A percentile compares a stretch with the other conserved stretches of the same genome.
Evolutionary conservation across 2,329 filamentous ascomycete genomes (phyloP).

Genomic region (Balansia obtecta): DNA sequence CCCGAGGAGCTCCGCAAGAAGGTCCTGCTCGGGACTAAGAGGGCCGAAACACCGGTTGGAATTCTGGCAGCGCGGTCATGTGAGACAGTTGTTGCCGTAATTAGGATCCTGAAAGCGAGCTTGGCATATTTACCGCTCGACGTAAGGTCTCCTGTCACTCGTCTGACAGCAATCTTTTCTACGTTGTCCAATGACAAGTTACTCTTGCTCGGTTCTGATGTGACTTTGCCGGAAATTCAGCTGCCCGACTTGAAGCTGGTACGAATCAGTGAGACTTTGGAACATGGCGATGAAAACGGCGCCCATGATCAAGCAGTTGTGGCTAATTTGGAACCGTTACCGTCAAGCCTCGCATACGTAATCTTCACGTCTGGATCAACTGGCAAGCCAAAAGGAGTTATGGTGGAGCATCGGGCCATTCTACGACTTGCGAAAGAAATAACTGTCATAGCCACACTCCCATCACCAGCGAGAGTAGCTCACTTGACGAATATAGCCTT

Average conservation of each 20-base stretch:
- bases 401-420: not conserved
- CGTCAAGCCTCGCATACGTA: not conserved
- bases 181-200: slow-evolving; percentile 5
- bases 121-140: slow-evolving; percentile 15
- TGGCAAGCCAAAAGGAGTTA: not conserved
- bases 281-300: not conserved
- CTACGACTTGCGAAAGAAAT: not conserved
- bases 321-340: too few species aligned
- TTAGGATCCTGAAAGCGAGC: slow-evolving; percentile 14
- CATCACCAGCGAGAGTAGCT: not conserved
- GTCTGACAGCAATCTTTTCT: slow-evolving; percentile 8
- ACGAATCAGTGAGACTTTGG: not conserved
- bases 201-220: slow-evolving; percentile 3
- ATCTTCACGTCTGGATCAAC: slow-evolving; percentile 2
- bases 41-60: not conserved
- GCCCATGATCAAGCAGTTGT: not conserved
- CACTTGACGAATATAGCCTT: slow-evolving; percentile 9
- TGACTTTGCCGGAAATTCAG: not conserved
- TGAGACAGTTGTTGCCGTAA: slow-evolving; percentile 7
- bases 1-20: slow-evolving; percentile 5
- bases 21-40: slow-evolving; percentile 7
- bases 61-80: not conserved
- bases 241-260: not conserved
- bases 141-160: slow-evolving; percentile 7
- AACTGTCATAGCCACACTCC: not conserved